Base-by-base conservation (phyloP, 129 eudicot genomes). In the Escallonia rubra region DNA sequence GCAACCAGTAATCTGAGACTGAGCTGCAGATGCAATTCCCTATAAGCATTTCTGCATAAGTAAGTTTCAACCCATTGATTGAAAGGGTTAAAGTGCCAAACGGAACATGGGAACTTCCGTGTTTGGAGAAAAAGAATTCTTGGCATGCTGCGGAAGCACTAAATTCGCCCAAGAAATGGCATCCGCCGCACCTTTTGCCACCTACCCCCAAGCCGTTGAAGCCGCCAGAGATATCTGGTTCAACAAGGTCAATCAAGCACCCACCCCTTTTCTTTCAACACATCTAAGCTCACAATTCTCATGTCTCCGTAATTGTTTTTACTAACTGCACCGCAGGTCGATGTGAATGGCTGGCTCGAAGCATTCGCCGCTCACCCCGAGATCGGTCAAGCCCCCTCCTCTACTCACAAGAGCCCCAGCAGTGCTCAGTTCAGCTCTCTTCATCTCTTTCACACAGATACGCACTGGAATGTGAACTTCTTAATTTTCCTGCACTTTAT, bases 331-430 rank as follows among this genome's bases (percentile, higher is more conserved):
- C 34, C 3, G 42, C 70, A 93, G 98, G 95, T 93, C 52, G 98
- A 93, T 79, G 96, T 89, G 8, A 72, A 66, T 76, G 96, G 96
- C 39, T 93, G 98, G 98, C 95, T 93, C 23, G 95, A 93, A 82
- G 98, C 98, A 10, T 93, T 93, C 72, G 78, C 93, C 10, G 92
- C 95, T 72, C 98, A 93, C 79, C 98, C 98, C 45, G 87, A 80
- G 78, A 93, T 93, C 66, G 98, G 98, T 43, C 79, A 86, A 83
- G 66, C 80, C 38, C 78, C 76, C 69, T 65, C 96, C 5, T 12
- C 74, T 23, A 39, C 72, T 59, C 80, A 77, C 75, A 77, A 80
- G 59, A 91, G 79, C 72, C 79, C 80, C 55, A 83, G 89, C 68
- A 81, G 87, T 84, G 95, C 91, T 59, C 91, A 92, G 98, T 92